Conservation (phyloP, 164 flowering plant species). For the Aristolochia contorta region DNA sequence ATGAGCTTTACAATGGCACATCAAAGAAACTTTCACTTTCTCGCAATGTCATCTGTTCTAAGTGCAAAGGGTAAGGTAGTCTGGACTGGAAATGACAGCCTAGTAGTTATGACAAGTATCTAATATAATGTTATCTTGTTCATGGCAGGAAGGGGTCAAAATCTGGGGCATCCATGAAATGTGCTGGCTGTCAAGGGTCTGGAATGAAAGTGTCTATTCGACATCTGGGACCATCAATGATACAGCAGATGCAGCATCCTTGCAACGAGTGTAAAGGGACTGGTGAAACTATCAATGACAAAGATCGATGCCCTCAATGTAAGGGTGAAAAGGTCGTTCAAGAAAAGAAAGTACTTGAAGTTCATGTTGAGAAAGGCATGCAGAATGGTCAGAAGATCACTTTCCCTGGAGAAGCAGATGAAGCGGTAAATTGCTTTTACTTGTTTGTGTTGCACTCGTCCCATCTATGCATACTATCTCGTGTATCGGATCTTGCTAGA, state of each 20-base stretch:
- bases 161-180: slow-evolving; percentile 72
- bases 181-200: slow-evolving; percentile 65
- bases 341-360: slow-evolving; percentile 86
- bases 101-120: neutral
- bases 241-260: slow-evolving; percentile 87
- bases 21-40: slow-evolving; percentile 72
- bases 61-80: slow-evolving; percentile 62
- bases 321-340: slow-evolving; percentile 86
- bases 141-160: slow-evolving; percentile 66
- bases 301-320: slow-evolving; percentile 74
- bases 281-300: slow-evolving; percentile 71
- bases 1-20: slow-evolving; percentile 51
- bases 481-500: neutral
- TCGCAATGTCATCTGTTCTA: slow-evolving; percentile 67
- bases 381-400: slow-evolving; percentile 78
- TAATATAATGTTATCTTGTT: neutral
- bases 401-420: slow-evolving; percentile 89
- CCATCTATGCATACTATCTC: too few species aligned
- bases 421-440: slow-evolving; percentile 44
- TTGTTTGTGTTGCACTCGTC: neutral
- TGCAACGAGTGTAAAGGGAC: slow-evolving; percentile 85
- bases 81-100: neutral
- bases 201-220: slow-evolving; percentile 86
- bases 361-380: slow-evolving; percentile 87
- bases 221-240: slow-evolving; percentile 83